phyloP scores from a whole-genome alignment of 2,329 filamentous ascomycete genomes.

The Bimuria novae-zelandiae region DNA sequence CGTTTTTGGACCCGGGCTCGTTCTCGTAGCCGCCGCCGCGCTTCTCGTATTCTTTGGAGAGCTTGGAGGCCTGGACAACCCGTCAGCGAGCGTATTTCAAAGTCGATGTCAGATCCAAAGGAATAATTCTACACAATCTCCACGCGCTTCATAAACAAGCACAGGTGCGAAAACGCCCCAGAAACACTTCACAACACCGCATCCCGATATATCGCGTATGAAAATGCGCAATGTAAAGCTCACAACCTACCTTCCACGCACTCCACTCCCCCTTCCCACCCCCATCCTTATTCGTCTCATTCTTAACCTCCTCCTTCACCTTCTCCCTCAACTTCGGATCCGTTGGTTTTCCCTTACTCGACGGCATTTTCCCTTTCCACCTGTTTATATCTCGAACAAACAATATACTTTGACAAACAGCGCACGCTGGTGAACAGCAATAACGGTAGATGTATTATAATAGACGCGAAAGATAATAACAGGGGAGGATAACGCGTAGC shows the following conservation, averaged over 20 bases:
- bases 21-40: conserved; percentile 49
- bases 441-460: too few relatives aligned
- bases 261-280: conserved; percentile 54
- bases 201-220: not conserved
- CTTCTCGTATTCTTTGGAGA: conserved; percentile 51
- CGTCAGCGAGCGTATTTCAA: not conserved
- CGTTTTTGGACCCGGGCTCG: conserved; percentile 49
- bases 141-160: too few relatives aligned
- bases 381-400: not conserved
- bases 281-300: conserved; percentile 52
- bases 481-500: not conserved
- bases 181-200: not conserved
- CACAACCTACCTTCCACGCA: conserved; percentile 50
- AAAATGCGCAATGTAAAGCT: not conserved
- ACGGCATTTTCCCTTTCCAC: conserved; percentile 37
- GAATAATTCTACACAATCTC: too few relatives aligned
- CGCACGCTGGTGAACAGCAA: too few relatives aligned
- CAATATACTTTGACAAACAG: not conserved
- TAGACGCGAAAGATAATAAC: not conserved
- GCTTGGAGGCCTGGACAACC: conserved; percentile 42
- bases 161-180: too few relatives aligned
- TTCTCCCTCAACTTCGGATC: conserved; percentile 52
- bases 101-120: too few relatives aligned
- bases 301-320: conserved; percentile 53
- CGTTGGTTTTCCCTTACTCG: conserved; percentile 52